phyloP scores from a whole-genome alignment of 331 rosid species.

The Cucumis variabilis region DNA sequence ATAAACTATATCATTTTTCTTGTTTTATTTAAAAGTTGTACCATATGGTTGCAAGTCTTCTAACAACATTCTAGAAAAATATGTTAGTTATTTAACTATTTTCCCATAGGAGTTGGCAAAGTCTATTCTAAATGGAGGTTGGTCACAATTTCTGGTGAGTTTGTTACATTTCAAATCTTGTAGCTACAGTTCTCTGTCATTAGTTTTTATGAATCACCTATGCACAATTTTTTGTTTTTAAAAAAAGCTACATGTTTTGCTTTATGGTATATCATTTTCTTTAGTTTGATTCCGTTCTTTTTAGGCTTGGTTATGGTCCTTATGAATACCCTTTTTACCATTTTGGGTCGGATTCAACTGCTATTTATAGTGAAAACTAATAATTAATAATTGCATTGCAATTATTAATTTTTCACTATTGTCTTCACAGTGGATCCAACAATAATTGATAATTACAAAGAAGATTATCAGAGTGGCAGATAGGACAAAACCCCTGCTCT shows the following conservation, averaged over 20 bases:
- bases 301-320: no score
- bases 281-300: background rate
- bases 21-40: conserved; percentile 13
- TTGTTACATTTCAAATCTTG: conserved; percentile 25
- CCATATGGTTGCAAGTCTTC: conserved; percentile 45
- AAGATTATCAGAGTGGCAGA: no score
- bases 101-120: conserved; percentile 75
- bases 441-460: no score
- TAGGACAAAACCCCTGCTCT: no score
- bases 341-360: no score
- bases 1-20: no score
- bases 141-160: conserved; percentile 91
- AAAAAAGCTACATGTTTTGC: conserved; percentile 15
- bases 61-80: conserved; percentile 48
- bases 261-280: background rate
- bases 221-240: conserved; percentile 5
- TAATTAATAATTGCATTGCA: no score
- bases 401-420: no score
- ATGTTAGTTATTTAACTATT: conserved; percentile 69
- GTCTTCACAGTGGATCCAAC: no score
- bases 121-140: conserved; percentile 79
- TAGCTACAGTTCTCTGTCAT: conserved; percentile 2
- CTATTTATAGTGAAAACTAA: no score
- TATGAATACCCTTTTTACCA: no score
- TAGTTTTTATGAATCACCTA: background rate